Conservation (phyloP, 495 filamentous ascomycete species). For the Aspergillus avenaceus region DNA sequence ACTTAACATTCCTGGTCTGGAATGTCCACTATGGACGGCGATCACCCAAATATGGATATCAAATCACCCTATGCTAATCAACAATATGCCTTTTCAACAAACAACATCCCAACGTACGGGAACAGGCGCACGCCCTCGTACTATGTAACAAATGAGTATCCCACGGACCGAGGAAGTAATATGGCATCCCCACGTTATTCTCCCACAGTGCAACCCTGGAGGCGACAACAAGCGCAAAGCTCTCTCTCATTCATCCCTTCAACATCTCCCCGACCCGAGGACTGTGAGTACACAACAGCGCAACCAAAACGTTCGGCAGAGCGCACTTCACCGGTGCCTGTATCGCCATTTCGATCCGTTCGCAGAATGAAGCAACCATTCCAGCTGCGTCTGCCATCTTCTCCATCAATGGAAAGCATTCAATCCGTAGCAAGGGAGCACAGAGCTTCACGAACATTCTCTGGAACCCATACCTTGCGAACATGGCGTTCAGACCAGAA, state of each 20-base stretch:
- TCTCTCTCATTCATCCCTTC: constrained; percentile 26
- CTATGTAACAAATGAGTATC: constrained; percentile 8
- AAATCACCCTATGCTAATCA: constrained; percentile 10
- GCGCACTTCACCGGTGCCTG: constrained; percentile 19
- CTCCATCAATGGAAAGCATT: constrained; percentile 29
- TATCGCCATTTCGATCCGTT: constrained; percentile 45
- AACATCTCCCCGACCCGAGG: constrained; percentile 16
- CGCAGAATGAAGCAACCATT: constrained; percentile 46
- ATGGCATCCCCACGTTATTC: constrained; percentile 18
- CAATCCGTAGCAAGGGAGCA: constrained; percentile 14
- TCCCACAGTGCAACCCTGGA: constrained; percentile 21
- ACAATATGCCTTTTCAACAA: constrained; percentile 16
- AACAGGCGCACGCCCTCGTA: constrained; percentile 16
- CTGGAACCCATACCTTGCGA: constrained; percentile 26
- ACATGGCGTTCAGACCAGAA: constrained; percentile 44
- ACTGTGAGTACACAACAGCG: constrained; percentile 27
- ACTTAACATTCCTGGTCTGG: background rate
- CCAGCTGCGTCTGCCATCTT: constrained; percentile 35
- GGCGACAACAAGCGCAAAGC: constrained; percentile 19
- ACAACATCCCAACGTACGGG: constrained; percentile 13
- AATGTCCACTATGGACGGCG: constrained; percentile 18
- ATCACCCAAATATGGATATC: constrained; percentile 4
- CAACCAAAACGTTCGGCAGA: constrained; percentile 23
- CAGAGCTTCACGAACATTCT: constrained; percentile 12
- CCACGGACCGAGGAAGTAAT: constrained; percentile 4